Base-by-base conservation (phyloP, 495 filamentous ascomycete genomes). In the Geoglossum glabrum region DNA sequence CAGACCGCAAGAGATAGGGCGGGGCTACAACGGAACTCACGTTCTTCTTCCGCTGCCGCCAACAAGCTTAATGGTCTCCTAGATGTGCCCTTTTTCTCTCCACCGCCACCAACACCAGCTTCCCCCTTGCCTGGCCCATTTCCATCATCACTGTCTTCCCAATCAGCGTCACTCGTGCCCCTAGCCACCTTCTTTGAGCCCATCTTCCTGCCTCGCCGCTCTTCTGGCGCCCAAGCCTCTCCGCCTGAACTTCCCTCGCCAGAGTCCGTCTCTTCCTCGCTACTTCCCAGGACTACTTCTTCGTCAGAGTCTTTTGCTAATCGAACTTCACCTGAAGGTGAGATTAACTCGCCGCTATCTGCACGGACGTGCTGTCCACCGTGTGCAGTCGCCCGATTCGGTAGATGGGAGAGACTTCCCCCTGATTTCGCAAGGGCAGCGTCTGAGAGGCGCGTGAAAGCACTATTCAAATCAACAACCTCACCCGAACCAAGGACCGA, bases 21-120 rank as follows among this genome's bases (percentile, higher is more conserved):
- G 23, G 4, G 40, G 1, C 0, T 19, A 52, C 7, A 55, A 26
- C 45, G 15, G 33, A 38, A 80, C 85, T 61, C 79, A 84, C 87
- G 77, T 65, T 90, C 86, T 70, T 89, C 83, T 66, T 89, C 84
- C 10, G 81, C 79, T 13, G 81, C 84, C 51, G 80, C 82, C 23
- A 86, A 65, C 40, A 85, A 65, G 63, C 77, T 84, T 62, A 73
- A 71, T 0, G 73, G 70, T 54, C 69, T 69, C 62, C 68, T 45
- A 45, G 68, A 30, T 65, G 50, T 1, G 15, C 19, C 30, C 1
- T 3, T 25, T 28, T 46, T 21, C 15, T 60, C 49, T 47, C 54
- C 61, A 34, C 19, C 43, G 1, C 19, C 58, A 17, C 26, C 58
- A 61, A 79, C 74, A 9, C 73, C 70, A 10, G 49, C 49, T 7